A percentile compares a stretch with the other conserved stretches of the same genome.
Evolutionary conservation across 768 basidiomycete species (phyloP).

Genomic region (Mrakia blollopis): DNA sequence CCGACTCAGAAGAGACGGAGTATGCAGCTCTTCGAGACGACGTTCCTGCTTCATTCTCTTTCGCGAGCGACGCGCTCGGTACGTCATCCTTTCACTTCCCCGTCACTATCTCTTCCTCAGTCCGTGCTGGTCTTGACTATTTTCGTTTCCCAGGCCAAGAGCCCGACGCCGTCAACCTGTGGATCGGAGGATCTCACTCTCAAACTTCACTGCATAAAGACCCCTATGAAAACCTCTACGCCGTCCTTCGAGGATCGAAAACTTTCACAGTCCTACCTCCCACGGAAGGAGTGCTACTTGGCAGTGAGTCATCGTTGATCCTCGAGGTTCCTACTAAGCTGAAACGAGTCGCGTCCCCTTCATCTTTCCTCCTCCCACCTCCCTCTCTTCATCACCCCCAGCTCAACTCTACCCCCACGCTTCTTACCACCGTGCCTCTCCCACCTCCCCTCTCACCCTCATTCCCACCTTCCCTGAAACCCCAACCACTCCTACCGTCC

Average conservation of each 20-base stretch:
- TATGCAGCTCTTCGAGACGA: constrained; percentile 60
- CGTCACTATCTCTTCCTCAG: background rate
- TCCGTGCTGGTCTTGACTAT: background rate
- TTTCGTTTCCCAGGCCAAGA: constrained; percentile 48
- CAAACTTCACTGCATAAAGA: constrained; percentile 84
- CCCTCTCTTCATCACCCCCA: constrained; percentile 43
- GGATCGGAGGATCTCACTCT: constrained; percentile 63
- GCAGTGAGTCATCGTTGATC: no score
- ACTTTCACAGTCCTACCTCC: constrained; percentile 82
- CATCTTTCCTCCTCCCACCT: constrained; percentile 12
- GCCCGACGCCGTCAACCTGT: constrained; percentile 88
- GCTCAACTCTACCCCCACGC: constrained; percentile 65
- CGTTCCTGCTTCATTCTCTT: constrained; percentile 63
- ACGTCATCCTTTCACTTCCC: constrained; percentile 35
- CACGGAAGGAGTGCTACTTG: constrained; percentile 75
- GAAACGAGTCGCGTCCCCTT: no score
- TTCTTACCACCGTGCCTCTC: constrained; percentile 51
- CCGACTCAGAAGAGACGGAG: constrained; percentile 54
- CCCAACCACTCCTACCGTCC: constrained; percentile 48
- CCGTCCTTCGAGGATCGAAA: constrained; percentile 76
- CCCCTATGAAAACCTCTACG: constrained; percentile 91
- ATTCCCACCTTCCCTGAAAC: constrained; percentile 21
- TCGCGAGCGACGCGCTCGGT: constrained; percentile 78
- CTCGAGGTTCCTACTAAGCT: no score
- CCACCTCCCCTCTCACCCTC: constrained; percentile 32